phyloP scores from a whole-genome alignment of 2,329 filamentous ascomycete species.

The Aspergillaceae sp. region DNA sequence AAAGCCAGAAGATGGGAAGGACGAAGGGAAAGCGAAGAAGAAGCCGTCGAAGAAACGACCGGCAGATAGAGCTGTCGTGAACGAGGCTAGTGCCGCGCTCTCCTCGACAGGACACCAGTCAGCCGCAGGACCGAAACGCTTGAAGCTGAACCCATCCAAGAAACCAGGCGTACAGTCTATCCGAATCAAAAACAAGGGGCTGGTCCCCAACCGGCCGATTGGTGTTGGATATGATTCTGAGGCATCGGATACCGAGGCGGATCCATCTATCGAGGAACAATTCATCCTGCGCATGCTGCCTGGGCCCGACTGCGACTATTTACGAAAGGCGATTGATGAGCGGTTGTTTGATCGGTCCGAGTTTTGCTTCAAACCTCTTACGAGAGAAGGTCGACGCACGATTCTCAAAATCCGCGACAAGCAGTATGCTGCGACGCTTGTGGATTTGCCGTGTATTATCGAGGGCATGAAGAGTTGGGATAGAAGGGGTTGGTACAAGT shows the following conservation, averaged over 20 bases:
- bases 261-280: conserved; percentile 82
- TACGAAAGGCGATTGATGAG: conserved; percentile 66
- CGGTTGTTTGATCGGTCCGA: conserved; percentile 73
- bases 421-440: conserved; percentile 66
- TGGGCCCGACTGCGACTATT: conserved; percentile 75
- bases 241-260: conserved; percentile 77
- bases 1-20: conserved; percentile 15
- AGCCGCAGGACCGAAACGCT: conserved; percentile 27
- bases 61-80: conserved; percentile 19
- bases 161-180: conserved; percentile 38
- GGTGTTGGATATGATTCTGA: conserved; percentile 96
- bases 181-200: conserved; percentile 58
- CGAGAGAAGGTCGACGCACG: conserved; percentile 60
- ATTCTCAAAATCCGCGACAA: conserved; percentile 61
- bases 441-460: conserved; percentile 78
- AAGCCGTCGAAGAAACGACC: conserved; percentile 33
- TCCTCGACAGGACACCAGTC: conserved; percentile 4
- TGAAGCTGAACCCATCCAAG: conserved; percentile 33
- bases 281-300: conserved; percentile 83
- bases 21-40: conserved; percentile 22
- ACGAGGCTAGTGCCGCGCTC: conserved; percentile 15
- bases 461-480: conserved; percentile 94
- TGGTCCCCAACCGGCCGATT: conserved; percentile 57
- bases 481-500: conserved; percentile 77
- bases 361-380: conserved; percentile 69